phyloP scores from a whole-genome alignment of 169 alveolate species.

The Babesia sp. region DNA sequence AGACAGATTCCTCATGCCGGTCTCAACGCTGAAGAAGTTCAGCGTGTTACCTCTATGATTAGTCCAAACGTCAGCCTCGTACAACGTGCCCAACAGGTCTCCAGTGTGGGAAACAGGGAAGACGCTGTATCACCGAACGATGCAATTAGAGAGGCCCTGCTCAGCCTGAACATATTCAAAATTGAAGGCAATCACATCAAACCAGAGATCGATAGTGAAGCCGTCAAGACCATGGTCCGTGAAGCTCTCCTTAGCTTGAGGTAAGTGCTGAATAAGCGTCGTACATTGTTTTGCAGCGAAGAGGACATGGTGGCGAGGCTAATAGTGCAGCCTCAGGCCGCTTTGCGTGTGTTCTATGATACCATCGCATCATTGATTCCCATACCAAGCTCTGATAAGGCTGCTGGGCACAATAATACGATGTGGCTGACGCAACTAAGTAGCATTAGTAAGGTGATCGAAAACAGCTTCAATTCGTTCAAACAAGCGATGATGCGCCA shows the following conservation, averaged over 20 bases:
- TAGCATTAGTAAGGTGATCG: slow-evolving; percentile 1
- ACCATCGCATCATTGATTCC: slow-evolving; percentile 28
- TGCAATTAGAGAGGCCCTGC: slow-evolving; percentile 10
- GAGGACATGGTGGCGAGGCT: slow-evolving; percentile 44
- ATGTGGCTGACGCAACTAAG: slow-evolving; percentile 5
- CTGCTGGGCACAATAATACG: not conserved
- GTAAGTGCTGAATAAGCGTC: not conserved
- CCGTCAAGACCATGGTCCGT: slow-evolving; percentile 7
- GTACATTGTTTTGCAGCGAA: slow-evolving; percentile 6
- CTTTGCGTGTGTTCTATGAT: slow-evolving; percentile 38
- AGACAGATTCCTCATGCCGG: slow-evolving; percentile 12
- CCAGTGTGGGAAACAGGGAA: not conserved
- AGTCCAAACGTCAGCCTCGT: slow-evolving; percentile 12
- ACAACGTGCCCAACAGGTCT: not conserved
- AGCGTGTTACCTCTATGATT: not conserved
- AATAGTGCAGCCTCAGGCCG: slow-evolving; percentile 53
- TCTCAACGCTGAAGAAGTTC: not conserved
- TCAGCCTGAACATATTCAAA: slow-evolving; percentile 18
- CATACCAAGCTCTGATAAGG: slow-evolving; percentile 24
- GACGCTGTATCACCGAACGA: not conserved
- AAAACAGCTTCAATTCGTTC: slow-evolving; percentile 2
- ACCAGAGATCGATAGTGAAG: slow-evolving; percentile 3
- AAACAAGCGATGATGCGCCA: not conserved
- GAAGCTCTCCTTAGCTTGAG: slow-evolving; percentile 4
- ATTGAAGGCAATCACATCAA: slow-evolving; percentile 8